A percentile compares a stretch with the other conserved stretches of the same genome.
Conservation (phyloP, 805 yeast species). For the Nakazawaea molendinolei region DNA sequence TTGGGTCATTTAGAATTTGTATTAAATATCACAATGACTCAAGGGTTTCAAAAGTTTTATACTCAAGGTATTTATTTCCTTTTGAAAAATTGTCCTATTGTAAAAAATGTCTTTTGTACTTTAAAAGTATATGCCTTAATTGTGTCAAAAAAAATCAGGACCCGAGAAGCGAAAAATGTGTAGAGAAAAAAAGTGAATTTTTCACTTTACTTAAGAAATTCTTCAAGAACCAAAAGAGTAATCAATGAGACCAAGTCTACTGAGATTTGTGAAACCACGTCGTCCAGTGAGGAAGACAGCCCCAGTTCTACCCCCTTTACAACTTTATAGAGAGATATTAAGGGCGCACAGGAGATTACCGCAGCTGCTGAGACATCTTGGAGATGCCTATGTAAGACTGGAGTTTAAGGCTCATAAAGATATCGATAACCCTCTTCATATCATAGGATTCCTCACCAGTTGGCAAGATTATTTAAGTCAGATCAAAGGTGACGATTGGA, state of each 20-base stretch:
- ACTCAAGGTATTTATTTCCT: too few relatives aligned
- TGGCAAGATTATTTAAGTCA: conserved; percentile 83
- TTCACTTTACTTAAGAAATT: too few relatives aligned
- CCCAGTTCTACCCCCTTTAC: conserved; percentile 78
- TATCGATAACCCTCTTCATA: conserved; percentile 85
- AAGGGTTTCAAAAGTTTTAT: too few relatives aligned
- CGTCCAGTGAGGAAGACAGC: conserved; percentile 15
- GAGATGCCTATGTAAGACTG: conserved; percentile 82
- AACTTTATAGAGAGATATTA: conserved; percentile 70
- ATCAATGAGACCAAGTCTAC: conserved; percentile 11
- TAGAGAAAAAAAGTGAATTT: too few relatives aligned
- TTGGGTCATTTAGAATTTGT: too few relatives aligned
- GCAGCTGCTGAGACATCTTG: conserved; percentile 62
- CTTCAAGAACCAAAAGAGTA: too few relatives aligned
- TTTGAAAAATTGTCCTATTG: too few relatives aligned
- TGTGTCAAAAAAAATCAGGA: too few relatives aligned
- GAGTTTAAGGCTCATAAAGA: conserved; percentile 83
- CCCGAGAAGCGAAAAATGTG: too few relatives aligned
- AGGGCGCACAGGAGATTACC: conserved; percentile 76
- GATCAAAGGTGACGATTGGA: conserved; percentile 60
- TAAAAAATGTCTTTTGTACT: too few relatives aligned
- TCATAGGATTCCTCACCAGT: conserved; percentile 85
- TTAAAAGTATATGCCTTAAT: too few relatives aligned
- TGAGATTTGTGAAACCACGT: conserved; percentile 9
- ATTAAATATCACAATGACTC: too few relatives aligned